A percentile compares a stretch with the other conserved stretches of the same genome.
Conservation (phyloP, 2,329 filamentous ascomycete genomes). For the Verticillium klebahnii region DNA sequence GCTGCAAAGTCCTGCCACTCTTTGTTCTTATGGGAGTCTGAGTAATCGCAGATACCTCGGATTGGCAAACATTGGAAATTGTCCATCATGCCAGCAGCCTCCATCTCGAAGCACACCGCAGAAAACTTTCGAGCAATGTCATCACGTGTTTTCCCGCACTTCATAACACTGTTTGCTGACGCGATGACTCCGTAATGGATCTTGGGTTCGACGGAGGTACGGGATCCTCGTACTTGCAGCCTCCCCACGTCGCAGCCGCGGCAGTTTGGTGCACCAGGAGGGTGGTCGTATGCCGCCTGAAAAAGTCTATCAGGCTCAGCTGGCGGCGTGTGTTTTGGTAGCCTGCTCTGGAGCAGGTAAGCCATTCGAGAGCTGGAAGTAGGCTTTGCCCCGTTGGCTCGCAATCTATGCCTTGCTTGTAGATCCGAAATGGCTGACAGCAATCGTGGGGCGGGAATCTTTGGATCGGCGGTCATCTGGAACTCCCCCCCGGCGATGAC, state of each 20-base stretch:
- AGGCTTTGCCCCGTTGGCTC: not conserved
- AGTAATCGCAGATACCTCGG: constrained; percentile 30
- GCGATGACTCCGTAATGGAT: constrained; percentile 16
- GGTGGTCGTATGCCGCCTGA: not conserved
- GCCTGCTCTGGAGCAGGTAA: not conserved
- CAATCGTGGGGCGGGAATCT: not conserved
- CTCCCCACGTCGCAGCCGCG: constrained; percentile 3
- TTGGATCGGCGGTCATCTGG: constrained; percentile 5
- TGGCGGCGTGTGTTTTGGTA: not conserved
- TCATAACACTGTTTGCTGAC: constrained; percentile 28
- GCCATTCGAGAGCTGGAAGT: not conserved
- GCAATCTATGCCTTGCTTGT: constrained; percentile 4
- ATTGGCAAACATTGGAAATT: constrained; percentile 23
- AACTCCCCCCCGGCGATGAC: constrained; percentile 3
- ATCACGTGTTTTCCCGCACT: constrained; percentile 22
- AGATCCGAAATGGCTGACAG: not conserved
- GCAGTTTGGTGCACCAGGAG: not conserved
- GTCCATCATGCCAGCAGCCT: constrained; percentile 16
- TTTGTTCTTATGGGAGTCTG: constrained; percentile 32
- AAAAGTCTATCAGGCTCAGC: not conserved
- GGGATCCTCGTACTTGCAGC: not conserved
- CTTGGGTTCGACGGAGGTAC: not conserved
- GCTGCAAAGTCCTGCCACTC: constrained; percentile 28
- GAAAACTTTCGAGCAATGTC: constrained; percentile 8
- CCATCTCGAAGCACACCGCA: constrained; percentile 20